These are phyloP conservation scores for Chlorella sp. DNA, from an alignment of 139 green algal genomes.

Conservation along the genomic window DNA sequence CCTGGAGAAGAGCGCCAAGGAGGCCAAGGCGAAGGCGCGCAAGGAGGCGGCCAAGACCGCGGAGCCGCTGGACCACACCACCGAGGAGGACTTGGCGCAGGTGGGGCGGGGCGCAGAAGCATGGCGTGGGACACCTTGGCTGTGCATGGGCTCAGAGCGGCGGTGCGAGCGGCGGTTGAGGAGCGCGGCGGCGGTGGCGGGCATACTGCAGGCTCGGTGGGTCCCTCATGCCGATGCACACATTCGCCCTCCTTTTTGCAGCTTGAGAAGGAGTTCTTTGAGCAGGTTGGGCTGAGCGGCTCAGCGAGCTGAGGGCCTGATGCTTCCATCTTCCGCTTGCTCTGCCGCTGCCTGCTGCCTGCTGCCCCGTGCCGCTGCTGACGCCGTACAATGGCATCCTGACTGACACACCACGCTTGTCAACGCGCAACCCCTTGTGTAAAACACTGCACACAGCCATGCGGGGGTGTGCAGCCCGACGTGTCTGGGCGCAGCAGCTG, in stretches of 20 bases:
- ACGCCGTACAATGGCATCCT: background rate
- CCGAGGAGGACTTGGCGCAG: constrained; percentile 69
- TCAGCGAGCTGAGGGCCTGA: background rate
- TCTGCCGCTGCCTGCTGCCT: background rate
- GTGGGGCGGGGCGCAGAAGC: constrained; percentile 31
- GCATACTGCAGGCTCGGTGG: background rate
- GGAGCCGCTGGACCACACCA: constrained; percentile 67
- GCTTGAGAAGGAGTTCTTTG: constrained; percentile 55
- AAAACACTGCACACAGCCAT: too few species aligned
- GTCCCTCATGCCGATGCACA: background rate
- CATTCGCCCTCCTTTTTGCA: background rate
- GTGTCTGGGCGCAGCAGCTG: too few species aligned
- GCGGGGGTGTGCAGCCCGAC: too few species aligned
- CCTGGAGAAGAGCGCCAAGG: constrained; percentile 91
- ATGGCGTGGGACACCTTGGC: background rate
- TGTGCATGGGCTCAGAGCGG: background rate
- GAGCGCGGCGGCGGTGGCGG: background rate
- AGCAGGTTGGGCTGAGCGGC: background rate
- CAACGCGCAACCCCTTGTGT: too few species aligned
- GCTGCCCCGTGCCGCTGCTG: background rate
- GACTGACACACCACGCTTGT: too few species aligned
- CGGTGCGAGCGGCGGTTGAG: background rate
- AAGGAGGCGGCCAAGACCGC: constrained; percentile 80
- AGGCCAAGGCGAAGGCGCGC: constrained; percentile 81
- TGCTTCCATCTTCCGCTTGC: background rate